Evolutionary conservation across 768 basidiomycete species (phyloP).

Genomic region (Russula compacta): DNA sequence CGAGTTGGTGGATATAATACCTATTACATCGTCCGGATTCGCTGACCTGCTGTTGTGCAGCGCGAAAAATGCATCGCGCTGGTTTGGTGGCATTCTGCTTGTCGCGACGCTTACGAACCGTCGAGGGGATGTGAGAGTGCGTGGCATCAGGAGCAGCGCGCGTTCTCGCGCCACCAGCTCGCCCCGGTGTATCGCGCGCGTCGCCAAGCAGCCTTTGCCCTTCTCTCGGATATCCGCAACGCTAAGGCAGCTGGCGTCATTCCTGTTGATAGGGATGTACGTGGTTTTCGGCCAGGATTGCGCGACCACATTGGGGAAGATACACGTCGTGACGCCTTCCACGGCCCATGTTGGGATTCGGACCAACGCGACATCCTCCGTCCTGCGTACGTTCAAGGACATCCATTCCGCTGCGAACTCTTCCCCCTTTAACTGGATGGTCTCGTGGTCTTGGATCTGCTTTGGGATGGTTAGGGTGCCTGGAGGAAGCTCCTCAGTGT

Average conservation of each 20-base stretch:
- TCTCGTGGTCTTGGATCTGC: neutral
- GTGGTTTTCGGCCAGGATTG: neutral
- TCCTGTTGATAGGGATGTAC: neutral
- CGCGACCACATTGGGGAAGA: neutral
- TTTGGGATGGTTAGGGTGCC: neutral
- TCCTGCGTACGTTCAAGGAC: neutral
- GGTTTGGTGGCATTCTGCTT: neutral
- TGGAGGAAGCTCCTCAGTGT: neutral
- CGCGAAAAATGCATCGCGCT: neutral
- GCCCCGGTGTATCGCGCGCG: conserved; percentile 23
- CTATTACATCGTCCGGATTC: neutral
- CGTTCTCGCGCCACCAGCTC: conserved; percentile 32
- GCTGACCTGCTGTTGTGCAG: neutral
- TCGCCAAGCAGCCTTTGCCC: conserved; percentile 29
- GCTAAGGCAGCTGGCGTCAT: neutral
- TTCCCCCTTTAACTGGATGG: neutral
- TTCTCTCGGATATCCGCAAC: conserved; percentile 6
- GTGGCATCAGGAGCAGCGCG: conserved; percentile 26
- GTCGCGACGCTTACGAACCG: neutral
- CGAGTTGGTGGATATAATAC: conserved; percentile 4
- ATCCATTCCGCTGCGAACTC: neutral
- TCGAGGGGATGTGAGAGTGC: neutral
- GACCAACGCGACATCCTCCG: neutral
- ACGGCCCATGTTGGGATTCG: neutral
- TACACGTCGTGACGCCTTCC: neutral